Percentiles rank a stretch among this genome's conserved stretches.
Conservation (phyloP, 73 alveolate species). For the Paramecium biaurelia region DNA sequence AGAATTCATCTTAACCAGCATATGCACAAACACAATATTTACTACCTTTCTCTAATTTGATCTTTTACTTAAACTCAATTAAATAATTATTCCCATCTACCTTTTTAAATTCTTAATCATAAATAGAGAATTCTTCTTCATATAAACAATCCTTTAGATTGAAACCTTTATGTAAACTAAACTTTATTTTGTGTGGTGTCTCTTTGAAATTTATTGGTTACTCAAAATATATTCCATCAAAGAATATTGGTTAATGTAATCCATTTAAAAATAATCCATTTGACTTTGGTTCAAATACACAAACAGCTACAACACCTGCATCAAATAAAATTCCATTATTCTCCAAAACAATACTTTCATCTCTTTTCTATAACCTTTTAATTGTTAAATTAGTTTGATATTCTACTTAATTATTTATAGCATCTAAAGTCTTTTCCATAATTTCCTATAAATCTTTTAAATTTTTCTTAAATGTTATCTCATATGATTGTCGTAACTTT, state of each 20-base stretch:
- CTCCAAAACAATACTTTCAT: not conserved
- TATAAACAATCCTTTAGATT: not conserved
- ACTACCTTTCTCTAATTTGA: not conserved
- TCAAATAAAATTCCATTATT: not conserved
- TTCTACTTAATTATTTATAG: not conserved
- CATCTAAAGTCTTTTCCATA: not conserved
- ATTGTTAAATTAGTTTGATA: not conserved
- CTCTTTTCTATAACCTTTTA: not conserved
- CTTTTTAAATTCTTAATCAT: not conserved
- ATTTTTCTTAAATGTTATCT: not conserved
- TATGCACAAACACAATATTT: not conserved
- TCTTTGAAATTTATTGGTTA: not conserved
- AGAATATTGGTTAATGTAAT: not conserved
- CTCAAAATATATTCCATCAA: conserved; percentile 1
- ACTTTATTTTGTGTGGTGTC: not conserved
- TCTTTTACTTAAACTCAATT: not conserved
- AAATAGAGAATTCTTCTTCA: not conserved
- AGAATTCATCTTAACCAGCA: not conserved
- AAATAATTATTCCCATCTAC: not conserved
- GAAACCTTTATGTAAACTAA: not conserved
- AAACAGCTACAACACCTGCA: not conserved
- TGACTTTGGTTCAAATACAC: not conserved
- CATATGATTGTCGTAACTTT: not conserved
- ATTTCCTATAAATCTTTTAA: not conserved
- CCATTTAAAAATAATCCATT: not conserved